Conservation (phyloP, 352 stramenopile species). For the Paralagenidium karlingii region DNA sequence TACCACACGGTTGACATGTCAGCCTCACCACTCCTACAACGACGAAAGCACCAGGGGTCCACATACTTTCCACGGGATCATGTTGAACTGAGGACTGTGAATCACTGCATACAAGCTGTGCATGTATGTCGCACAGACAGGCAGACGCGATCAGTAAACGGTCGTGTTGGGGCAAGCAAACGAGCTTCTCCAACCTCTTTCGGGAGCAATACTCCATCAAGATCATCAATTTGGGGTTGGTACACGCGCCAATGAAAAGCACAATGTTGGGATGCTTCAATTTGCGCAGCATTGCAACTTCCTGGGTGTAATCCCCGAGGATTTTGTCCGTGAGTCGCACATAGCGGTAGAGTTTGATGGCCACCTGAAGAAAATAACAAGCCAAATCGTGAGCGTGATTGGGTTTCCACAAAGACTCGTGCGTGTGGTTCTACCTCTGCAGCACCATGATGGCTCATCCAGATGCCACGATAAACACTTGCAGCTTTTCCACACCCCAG, state of each 20-base stretch:
- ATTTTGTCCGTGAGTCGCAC: constrained; percentile 83
- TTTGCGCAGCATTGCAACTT: constrained; percentile 77
- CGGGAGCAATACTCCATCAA: constrained; percentile 82
- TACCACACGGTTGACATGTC: not conserved
- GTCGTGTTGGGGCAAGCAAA: not conserved
- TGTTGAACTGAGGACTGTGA: constrained; percentile 79
- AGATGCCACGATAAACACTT: constrained; percentile 78
- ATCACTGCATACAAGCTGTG: constrained; percentile 81
- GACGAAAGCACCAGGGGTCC: not conserved
- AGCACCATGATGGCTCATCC: constrained; percentile 73
- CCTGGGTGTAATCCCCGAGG: constrained; percentile 68
- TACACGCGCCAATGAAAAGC: constrained; percentile 84
- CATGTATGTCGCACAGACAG: not conserved
- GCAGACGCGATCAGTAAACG: not conserved
- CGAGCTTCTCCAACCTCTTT: constrained; percentile 58
- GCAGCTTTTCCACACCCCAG: constrained; percentile 75
- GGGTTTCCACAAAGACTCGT: not conserved
- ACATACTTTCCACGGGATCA: constrained; percentile 83
- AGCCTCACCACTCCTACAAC: not conserved
- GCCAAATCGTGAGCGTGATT: not conserved
- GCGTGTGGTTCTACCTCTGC: constrained; percentile 48
- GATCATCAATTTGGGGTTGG: constrained; percentile 82
- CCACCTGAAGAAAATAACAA: constrained; percentile 23
- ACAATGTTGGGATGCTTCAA: constrained; percentile 86
- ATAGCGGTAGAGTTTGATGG: constrained; percentile 80